These are phyloP conservation scores for Cyclostephanos invisitatus DNA, from an alignment of 108 stramenopile species.

Conservation along the genomic window DNA sequence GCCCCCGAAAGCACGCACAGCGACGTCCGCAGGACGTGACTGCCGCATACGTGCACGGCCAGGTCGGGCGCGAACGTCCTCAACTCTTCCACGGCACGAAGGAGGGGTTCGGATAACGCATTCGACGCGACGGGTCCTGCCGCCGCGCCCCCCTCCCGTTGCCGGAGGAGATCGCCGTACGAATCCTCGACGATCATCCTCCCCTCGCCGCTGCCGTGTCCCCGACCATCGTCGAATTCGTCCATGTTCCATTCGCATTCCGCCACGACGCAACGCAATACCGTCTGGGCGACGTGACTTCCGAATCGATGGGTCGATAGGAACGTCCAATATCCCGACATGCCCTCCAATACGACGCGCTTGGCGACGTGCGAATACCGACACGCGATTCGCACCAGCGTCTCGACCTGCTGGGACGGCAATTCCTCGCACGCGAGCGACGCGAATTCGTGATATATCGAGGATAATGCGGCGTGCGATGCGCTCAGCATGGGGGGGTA, in stretches of 20 bases:
- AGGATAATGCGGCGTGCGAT: slow-evolving; percentile 72
- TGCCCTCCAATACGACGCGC: slow-evolving; percentile 54
- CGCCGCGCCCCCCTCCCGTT: slow-evolving; percentile 22
- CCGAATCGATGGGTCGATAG: slow-evolving; percentile 84
- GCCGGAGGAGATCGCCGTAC: slow-evolving; percentile 21
- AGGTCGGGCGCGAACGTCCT: slow-evolving; percentile 57
- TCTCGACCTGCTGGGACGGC: slow-evolving; percentile 69
- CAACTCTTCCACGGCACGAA: slow-evolving; percentile 62
- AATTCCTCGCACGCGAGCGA: slow-evolving; percentile 82
- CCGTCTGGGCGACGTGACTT: slow-evolving; percentile 83
- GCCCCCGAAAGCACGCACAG: slow-evolving; percentile 77
- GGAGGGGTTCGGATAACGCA: slow-evolving; percentile 51
- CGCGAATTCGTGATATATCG: slow-evolving; percentile 78
- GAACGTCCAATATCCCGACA: slow-evolving; percentile 69
- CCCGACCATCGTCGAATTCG: slow-evolving; percentile 36
- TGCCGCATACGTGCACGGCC: slow-evolving; percentile 82
- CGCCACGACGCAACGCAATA: slow-evolving; percentile 54
- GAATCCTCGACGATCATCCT: slow-evolving; percentile 60
- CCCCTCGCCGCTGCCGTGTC: slow-evolving; percentile 51
- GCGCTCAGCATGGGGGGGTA: slow-evolving; percentile 71
- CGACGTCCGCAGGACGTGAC: slow-evolving; percentile 78
- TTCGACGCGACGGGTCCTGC: slow-evolving; percentile 28
- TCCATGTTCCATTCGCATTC: slow-evolving; percentile 50
- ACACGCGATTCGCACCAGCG: slow-evolving; percentile 61
- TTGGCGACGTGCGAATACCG: slow-evolving; percentile 69